Evolutionary conservation across 2,329 filamentous ascomycete species (phyloP).

Genomic region (Calonectria naviculata): DNA sequence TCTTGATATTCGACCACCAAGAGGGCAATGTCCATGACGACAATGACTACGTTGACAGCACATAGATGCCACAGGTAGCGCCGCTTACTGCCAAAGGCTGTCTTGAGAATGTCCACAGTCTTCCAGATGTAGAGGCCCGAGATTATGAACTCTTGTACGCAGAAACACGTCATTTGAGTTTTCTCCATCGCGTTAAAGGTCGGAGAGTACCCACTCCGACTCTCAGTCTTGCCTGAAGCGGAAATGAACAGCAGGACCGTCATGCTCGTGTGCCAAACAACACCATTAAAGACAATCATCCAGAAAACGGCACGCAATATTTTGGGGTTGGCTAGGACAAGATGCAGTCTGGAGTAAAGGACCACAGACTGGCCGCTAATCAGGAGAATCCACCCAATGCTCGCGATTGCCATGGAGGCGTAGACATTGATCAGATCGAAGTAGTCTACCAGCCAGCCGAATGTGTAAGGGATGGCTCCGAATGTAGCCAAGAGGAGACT

Average conservation of each 20-base stretch:
- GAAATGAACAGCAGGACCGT: constrained; percentile 66
- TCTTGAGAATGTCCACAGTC: constrained; percentile 16
- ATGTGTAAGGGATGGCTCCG: constrained; percentile 48
- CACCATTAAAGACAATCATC: constrained; percentile 67
- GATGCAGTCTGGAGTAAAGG: constrained; percentile 70
- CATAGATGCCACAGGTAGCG: constrained; percentile 27
- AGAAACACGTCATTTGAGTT: constrained; percentile 16
- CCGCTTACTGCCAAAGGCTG: constrained; percentile 24
- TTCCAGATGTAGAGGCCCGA: constrained; percentile 16
- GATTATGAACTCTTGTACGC: constrained; percentile 13
- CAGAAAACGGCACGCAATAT: constrained; percentile 60
- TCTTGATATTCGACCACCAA: constrained; percentile 45
- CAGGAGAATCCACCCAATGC: constrained; percentile 53
- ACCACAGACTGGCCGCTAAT: constrained; percentile 70
- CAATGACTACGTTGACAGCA: constrained; percentile 54
- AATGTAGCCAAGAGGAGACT: constrained; percentile 47
- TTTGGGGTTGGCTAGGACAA: constrained; percentile 62
- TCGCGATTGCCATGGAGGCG: constrained; percentile 30
- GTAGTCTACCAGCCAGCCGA: constrained; percentile 59
- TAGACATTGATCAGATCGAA: constrained; percentile 31
- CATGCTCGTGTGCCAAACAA: constrained; percentile 65
- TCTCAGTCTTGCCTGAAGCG: constrained; percentile 43
- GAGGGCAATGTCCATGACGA: constrained; percentile 54
- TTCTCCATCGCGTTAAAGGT: constrained; percentile 46
- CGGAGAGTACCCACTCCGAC: neutral